These are phyloP conservation scores for Elsinoe australis DNA, from an alignment of 2,329 filamentous ascomycete species.

Conservation along the genomic window DNA sequence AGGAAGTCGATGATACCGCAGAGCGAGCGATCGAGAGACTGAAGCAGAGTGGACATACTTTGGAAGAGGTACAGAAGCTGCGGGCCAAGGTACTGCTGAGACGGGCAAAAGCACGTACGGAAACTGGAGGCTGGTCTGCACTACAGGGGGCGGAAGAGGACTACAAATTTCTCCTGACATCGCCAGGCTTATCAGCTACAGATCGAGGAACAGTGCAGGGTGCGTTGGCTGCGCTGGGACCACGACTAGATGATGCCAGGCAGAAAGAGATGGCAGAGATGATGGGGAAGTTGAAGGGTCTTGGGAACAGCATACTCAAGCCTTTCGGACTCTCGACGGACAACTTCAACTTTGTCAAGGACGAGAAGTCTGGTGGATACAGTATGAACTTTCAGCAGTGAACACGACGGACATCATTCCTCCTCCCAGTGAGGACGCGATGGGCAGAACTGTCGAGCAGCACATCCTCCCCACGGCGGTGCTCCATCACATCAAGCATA, in stretches of 20 bases:
- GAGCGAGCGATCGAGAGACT: slow-evolving; percentile 39
- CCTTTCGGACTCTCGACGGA: slow-evolving; percentile 91
- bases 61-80: slow-evolving; percentile 64
- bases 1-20: slow-evolving; percentile 43
- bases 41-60: slow-evolving; percentile 35
- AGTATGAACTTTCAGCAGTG: slow-evolving; percentile 75
- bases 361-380: slow-evolving; percentile 82
- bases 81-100: slow-evolving; percentile 76
- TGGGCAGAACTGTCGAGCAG: too few species aligned
- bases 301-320: slow-evolving; percentile 86
- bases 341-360: slow-evolving; percentile 90
- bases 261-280: slow-evolving; percentile 88
- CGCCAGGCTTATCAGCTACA: slow-evolving; percentile 53
- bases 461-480: too few species aligned
- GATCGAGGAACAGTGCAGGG: slow-evolving; percentile 62
- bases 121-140: slow-evolving; percentile 69
- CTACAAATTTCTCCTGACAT: slow-evolving; percentile 59
- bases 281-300: slow-evolving; percentile 90
- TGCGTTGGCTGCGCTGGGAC: slow-evolving; percentile 60
- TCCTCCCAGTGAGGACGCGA: neutral
- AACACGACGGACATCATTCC: too few species aligned
- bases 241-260: slow-evolving; percentile 65
- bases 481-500: too few species aligned
- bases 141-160: slow-evolving; percentile 73
- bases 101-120: slow-evolving; percentile 63